Evolutionary conservation across 1,284 basidiomycete genomes (phyloP), one percentile per base, ranked within the genome.

Genomic region (Heterobasidion irregulare): DNA sequence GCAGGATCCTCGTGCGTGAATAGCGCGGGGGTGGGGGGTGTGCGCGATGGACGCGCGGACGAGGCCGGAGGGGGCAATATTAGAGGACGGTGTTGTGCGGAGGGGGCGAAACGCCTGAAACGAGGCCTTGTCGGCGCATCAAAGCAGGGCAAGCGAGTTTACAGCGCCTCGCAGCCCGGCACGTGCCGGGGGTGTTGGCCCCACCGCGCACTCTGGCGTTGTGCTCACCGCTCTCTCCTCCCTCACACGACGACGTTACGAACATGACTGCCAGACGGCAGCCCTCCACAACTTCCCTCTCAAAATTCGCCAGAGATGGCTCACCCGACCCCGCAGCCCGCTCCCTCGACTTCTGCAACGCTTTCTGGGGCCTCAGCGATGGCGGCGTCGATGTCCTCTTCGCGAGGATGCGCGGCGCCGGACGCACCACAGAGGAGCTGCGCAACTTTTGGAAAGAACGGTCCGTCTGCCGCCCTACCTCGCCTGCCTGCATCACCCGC

Each of bases 331-430:
- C 74, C 19, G 69, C 71, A 45, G 66, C 69, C 56, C 74, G 77
- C 54, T 78, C 80, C 12, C 74, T 86, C 63, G 90, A 96, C 73
- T 98, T 95, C 72, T 98, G 95, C 71, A 99, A 99, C 70, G 84
- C 94, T 1, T 99, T 98, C 73, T 98, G 96, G 96, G 92, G 92
- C 6, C 65, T 79, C 33, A 82, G 78, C 46, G 94, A 97, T 73
- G 84, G 80, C 33, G 95, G 95, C 19, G 94, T 92, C 60, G 93
- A 97, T 63, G 91, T 94, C 50, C 75, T 99, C 49, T 89, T 94
- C 70, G 85, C 88, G 8, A 80, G 94, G 57, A 89, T 97, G 82
- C 83, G 92, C 46, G 89, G 87, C 2, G 90, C 90, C 4, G 73
- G 79, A n/a, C 79, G 90, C 64, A 94, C 94, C 1, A 82, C 93